Evolutionary conservation across 768 basidiomycete species (phyloP), one percentile per base, ranked within the genome.

Genomic region (Termitomyces sp.): DNA sequence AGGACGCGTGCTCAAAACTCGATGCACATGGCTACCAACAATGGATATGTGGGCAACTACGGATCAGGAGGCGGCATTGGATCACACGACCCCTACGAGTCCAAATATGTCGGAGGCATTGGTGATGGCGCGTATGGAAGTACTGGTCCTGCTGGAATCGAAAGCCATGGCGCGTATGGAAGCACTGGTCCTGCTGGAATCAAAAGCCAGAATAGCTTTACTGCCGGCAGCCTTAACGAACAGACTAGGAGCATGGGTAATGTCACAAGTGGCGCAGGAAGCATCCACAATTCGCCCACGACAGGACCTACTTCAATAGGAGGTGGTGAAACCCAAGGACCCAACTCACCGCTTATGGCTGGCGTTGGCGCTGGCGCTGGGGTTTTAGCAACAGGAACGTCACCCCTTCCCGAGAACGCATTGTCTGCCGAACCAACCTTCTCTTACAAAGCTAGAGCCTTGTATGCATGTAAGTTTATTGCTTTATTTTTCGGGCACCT

Each of bases 391-490:
- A 32, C 53, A 16, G 59, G 56, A 32, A 48, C 57, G 16, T 56
- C 47, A 59, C 72, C 53, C 60, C 68, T 43, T 63, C 68, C 29
- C 29, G 68, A 53, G 69, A 66, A 62, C 46, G 67, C 51, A 41
- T 65, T 59, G 9, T 64, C 60, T 57, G 65, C 74, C 17, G 86
- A 85, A 11, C 41, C 51, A 11, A 48, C 70, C 38, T 86, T 83
- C 62, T 68, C 75, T 9, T 90, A 91, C 76, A 90, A 83, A 68
- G 94, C 94, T 48, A 92, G 91, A 67, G 94, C 94, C 7, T 74
- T 95, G 54, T 97, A 95, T 77, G 83, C 89, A 53, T 97, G 94
- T 95, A 66, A 70, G 86, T 12, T 38, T 6, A 1, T 14, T 10
- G 10, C 54, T 59, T 44, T 57, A 46, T 62, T 53, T 52, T 52